Percentiles rank a stretch among this genome's conserved stretches.
phyloP scores from a whole-genome alignment of 2,329 filamentous ascomycete genomes.

The Aspergillus pseudoterreus region DNA sequence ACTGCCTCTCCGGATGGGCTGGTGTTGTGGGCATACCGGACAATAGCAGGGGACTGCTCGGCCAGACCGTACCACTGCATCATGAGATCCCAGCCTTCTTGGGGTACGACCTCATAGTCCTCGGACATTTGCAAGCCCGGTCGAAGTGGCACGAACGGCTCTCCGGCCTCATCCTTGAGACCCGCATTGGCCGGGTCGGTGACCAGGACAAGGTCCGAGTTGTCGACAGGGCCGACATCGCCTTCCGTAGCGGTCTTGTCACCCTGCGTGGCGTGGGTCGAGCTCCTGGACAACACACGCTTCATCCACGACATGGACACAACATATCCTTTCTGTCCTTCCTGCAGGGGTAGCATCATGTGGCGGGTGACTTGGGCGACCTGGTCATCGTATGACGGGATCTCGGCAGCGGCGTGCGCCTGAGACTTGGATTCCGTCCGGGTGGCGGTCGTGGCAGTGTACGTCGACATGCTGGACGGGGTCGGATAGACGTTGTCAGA shows the following conservation, averaged over 20 bases:
- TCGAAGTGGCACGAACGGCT: conserved; percentile 68
- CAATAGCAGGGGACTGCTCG: conserved; percentile 66
- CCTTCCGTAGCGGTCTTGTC: conserved; percentile 59
- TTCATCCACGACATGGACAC: conserved; percentile 78
- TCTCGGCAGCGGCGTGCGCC: conserved; percentile 18
- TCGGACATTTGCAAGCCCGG: conserved; percentile 61
- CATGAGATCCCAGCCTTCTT: conserved; percentile 77
- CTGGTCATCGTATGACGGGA: conserved; percentile 62
- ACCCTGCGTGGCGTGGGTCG: conserved; percentile 52
- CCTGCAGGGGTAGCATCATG: conserved; percentile 52
- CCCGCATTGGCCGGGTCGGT: conserved; percentile 37
- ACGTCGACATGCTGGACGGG: conserved; percentile 37
- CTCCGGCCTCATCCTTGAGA: conserved; percentile 45
- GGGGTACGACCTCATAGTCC: conserved; percentile 73
- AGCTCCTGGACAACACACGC: conserved; percentile 64
- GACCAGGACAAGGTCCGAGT: conserved; percentile 72
- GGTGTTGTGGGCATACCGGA: conserved; percentile 74
- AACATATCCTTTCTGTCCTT: conserved; percentile 72
- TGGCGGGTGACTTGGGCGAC: conserved; percentile 68
- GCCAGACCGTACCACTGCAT: conserved; percentile 77
- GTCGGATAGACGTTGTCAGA: conserved; percentile 35
- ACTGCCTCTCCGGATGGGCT: conserved; percentile 53
- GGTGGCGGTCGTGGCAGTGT: conserved; percentile 27
- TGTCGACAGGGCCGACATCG: conserved; percentile 78
- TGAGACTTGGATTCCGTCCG: conserved; percentile 23